These are phyloP conservation scores for Cystoisospora suis DNA, from an alignment of 169 alveolate genomes.

Conservation along the genomic window DNA sequence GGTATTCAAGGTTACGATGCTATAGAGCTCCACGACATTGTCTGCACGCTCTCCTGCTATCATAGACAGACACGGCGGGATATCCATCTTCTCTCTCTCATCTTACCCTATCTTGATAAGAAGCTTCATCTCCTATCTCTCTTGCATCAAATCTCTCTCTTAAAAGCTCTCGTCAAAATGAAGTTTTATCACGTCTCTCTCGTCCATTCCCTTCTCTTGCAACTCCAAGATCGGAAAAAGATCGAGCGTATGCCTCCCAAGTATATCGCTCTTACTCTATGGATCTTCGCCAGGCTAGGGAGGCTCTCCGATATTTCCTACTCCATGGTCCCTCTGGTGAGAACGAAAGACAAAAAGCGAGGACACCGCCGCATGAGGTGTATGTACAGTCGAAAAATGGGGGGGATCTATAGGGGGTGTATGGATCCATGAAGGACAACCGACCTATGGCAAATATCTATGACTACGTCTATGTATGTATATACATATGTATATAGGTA, in stretches of 20 bases:
- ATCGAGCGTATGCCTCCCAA: conserved; percentile 36
- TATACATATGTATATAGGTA: not conserved
- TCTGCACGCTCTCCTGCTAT: conserved; percentile 11
- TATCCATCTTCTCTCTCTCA: conserved; percentile 3
- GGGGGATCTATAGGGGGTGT: too few relatives aligned
- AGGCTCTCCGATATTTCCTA: conserved; percentile 15
- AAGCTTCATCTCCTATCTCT: not conserved
- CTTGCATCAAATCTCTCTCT: conserved; percentile 24
- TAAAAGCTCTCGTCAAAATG: conserved; percentile 21
- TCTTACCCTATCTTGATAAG: conserved; percentile 20
- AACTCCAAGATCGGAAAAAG: not conserved
- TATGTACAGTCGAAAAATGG: not conserved
- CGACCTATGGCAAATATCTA: too few relatives aligned
- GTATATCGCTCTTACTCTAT: conserved; percentile 29
- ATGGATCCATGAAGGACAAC: too few relatives aligned
- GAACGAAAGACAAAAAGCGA: not conserved
- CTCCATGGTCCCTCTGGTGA: conserved; percentile 34
- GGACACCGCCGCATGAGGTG: not conserved
- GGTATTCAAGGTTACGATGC: conserved; percentile 16
- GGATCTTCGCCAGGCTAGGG: conserved; percentile 34
- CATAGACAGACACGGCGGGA: conserved; percentile 33
- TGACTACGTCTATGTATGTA: not conserved
- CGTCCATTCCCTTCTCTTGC: not conserved
- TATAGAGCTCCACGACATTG: conserved; percentile 39
- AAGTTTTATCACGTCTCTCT: not conserved